Conservation (phyloP, 305 asterid genomes). For the Fraxinus dipetala region DNA sequence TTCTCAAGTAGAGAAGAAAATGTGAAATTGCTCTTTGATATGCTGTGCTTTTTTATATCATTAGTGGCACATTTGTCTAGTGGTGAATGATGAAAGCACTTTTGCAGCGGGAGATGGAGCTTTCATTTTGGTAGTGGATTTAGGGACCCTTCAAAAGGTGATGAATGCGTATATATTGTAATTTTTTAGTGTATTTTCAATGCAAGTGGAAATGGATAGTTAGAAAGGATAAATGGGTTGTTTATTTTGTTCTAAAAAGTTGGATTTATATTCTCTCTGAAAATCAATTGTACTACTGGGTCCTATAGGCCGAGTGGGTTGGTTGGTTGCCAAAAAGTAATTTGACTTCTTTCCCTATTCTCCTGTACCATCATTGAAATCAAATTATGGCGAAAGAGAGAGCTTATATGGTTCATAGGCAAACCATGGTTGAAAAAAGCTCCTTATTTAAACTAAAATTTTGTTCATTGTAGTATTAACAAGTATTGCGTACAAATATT, state of each 20-base stretch:
- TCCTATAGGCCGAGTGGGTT: slow-evolving; percentile 21
- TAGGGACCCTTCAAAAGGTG: slow-evolving; percentile 45
- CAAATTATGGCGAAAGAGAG: slow-evolving; percentile 23
- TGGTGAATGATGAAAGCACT: slow-evolving; percentile 59
- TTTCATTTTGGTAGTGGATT: slow-evolving; percentile 46
- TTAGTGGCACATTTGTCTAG: slow-evolving; percentile 48
- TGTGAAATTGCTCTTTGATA: slow-evolving; percentile 43
- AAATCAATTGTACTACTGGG: slow-evolving; percentile 27
- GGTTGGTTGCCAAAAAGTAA: slow-evolving; percentile 38
- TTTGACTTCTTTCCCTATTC: slow-evolving; percentile 34
- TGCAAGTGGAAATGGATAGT: slow-evolving; percentile 34
- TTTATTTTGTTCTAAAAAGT: slow-evolving; percentile 33
- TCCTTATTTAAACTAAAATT: neutral
- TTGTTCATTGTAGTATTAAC: neutral
- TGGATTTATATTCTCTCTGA: slow-evolving; percentile 33
- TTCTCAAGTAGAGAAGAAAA: slow-evolving; percentile 43
- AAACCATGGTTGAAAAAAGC: neutral
- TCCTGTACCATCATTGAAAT: slow-evolving; percentile 33
- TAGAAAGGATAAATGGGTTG: slow-evolving; percentile 34
- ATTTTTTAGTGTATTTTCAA: slow-evolving; percentile 32
- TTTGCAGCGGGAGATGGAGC: slow-evolving; percentile 35
- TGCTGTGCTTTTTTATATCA: slow-evolving; percentile 37
- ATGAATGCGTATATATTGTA: slow-evolving; percentile 29
- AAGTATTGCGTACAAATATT: neutral
- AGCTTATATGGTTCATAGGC: neutral